Evolutionary conservation across 257 asterid species (phyloP).

Genomic region (Gentiana macrophylla): DNA sequence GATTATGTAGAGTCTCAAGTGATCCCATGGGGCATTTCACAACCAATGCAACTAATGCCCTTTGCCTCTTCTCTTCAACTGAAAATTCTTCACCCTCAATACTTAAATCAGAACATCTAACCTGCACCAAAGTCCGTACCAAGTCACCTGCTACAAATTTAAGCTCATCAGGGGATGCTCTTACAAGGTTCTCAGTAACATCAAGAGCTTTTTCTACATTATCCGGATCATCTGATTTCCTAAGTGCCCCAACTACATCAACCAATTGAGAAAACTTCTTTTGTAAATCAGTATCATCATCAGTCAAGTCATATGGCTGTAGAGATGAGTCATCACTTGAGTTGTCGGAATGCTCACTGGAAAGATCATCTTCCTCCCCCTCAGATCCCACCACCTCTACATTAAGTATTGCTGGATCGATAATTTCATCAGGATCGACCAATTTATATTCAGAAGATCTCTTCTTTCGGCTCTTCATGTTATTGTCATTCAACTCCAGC

Average conservation of each 20-base stretch:
- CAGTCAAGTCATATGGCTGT: constrained; percentile 82
- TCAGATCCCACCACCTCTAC: constrained; percentile 30
- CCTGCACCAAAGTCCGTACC: constrained; percentile 60
- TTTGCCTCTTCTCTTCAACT: constrained; percentile 79
- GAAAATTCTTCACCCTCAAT: constrained; percentile 87
- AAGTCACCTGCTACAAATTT: constrained; percentile 67
- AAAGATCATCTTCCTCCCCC: constrained; percentile 48
- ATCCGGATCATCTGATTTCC: constrained; percentile 86
- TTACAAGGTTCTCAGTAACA: constrained; percentile 77
- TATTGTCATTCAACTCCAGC: constrained; percentile 22
- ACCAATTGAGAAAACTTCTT: constrained; percentile 67
- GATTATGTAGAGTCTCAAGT: constrained; percentile 55
- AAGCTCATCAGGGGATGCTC: constrained; percentile 95
- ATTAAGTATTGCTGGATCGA: constrained; percentile 64
- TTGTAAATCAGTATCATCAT: constrained; percentile 73
- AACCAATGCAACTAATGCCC: constrained; percentile 65
- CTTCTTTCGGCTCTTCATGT: constrained; percentile 26
- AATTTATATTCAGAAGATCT: constrained; percentile 26
- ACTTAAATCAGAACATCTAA: constrained; percentile 70
- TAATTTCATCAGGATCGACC: constrained; percentile 80
- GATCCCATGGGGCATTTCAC: constrained; percentile 66
- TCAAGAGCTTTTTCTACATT: constrained; percentile 90
- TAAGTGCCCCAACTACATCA: constrained; percentile 84
- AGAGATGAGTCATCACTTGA: constrained; percentile 54
- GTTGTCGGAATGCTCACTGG: constrained; percentile 62